Evolutionary conservation across 1,139 yeast species (phyloP).

Genomic region (Candida frijolesensis): DNA sequence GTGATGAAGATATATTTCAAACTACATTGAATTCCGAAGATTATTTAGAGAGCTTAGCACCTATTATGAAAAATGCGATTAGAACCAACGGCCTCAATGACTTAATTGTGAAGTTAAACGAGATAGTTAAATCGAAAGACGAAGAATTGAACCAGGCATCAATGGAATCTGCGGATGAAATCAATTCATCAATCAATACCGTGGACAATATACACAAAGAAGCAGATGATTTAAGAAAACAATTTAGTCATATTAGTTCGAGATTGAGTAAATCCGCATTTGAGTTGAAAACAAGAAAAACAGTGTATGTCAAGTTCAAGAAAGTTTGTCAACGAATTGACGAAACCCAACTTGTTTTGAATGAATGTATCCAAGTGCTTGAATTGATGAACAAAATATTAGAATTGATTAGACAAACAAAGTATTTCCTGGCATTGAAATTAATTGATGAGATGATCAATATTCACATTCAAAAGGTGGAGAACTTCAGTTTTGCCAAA

Average conservation of each 20-base stretch:
- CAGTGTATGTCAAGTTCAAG: constrained; percentile 53
- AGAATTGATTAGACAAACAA: constrained; percentile 71
- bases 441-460: constrained; percentile 72
- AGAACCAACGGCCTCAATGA: constrained; percentile 56
- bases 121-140: constrained; percentile 61
- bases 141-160: constrained; percentile 65
- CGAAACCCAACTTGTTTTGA: constrained; percentile 63
- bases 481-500: constrained; percentile 74
- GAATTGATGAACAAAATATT: constrained; percentile 87
- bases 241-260: constrained; percentile 52
- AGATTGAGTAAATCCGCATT: constrained; percentile 64
- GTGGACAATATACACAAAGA: constrained; percentile 58
- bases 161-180: constrained; percentile 62
- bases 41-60: constrained; percentile 78
- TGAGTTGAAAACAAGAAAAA: constrained; percentile 62
- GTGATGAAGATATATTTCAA: constrained; percentile 51
- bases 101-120: constrained; percentile 57
- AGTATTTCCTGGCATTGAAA: constrained; percentile 85
- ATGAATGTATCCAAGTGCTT: constrained; percentile 75
- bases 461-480: constrained; percentile 69
- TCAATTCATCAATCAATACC: constrained; percentile 53
- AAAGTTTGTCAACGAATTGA: constrained; percentile 61
- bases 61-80: constrained; percentile 73
- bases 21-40: constrained; percentile 64
- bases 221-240: constrained; percentile 55